Base-by-base conservation (phyloP, 495 filamentous ascomycete species). In the Neohortaea acidophila region DNA sequence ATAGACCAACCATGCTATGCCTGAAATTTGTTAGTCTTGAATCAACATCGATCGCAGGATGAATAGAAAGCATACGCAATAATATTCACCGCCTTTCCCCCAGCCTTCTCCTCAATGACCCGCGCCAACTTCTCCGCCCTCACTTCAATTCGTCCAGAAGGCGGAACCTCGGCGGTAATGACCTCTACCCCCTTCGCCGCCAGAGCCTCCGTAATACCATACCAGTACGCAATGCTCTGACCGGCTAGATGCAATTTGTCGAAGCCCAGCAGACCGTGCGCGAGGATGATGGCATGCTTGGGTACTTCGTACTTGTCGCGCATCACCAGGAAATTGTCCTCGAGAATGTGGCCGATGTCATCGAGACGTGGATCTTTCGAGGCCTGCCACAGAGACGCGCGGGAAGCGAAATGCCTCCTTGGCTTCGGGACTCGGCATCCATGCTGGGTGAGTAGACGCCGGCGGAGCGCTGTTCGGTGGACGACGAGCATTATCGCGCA, bases 231-330 rank as follows among this genome's bases (percentile, higher is more conserved):
- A 17, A 96, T 72, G 2, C 77, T 69, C 28, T 61, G 63, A 10
- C 83, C 80, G 7, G 73, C 77, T 4, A 91, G 59, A 21, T 66
- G 75, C 33, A 94, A 62, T 55, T 93, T 79, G 41, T 84, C 77
- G 57, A 97, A 97, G 24, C 87, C 87, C 25, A 97, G 62, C 21
- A 97, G 67, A 27, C 87, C 87, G 62, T 97, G 87, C 6, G 85
- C 84, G 5, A 92, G 75, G 27, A 89, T 75, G 24, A 91, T 69
- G 9, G 79, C 79, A 48, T 85, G 50, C 53, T 76, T 75, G 21
- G 23, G 29, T 6, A 36, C 27, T 21, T 33, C 62, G 56, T 94
- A 93, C 27, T 65, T 62, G 14, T 77, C 69, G 27, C 70, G 70
- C 18, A 93, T 62, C 13, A 61, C 53, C 3, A 83, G 80, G 57